Evolutionary conservation across 495 filamentous ascomycete genomes (phyloP), one percentile per base, ranked within the genome.

Genomic region (Neurospora sp.): DNA sequence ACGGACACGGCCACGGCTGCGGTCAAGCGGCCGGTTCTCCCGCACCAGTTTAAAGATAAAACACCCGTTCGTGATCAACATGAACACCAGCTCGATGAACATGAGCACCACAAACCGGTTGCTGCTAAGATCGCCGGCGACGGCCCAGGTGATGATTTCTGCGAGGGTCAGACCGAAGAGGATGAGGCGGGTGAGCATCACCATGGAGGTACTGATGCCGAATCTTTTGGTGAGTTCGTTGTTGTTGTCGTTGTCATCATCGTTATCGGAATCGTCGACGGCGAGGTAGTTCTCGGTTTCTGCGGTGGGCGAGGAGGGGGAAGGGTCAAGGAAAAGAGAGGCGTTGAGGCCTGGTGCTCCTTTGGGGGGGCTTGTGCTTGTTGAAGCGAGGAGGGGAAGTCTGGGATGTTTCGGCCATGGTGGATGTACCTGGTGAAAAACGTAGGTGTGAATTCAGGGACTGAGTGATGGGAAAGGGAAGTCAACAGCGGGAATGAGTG

Each of bases 1-100:
- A 35, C 35, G 35, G 5, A 4, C 22, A 61, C 53, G 10, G 27
- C 14, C 53, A 35, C 22, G 20, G 9, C 3, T 12, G 22, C 35
- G 35, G 5, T 35, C 35, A 35, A 35, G 35, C 35, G 27, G 12
- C 27, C 53, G 45, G 20, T 35, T 61, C 72, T 20, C 9, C 20
- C 35, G 31, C 20, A 40, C 40, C 14, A 18, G 27, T 18, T 27
- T 40, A 0, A 45, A 27, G 5, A 75, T 22, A 9, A 44, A 45
- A 59, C 10, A 31, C 9, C 44, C 12, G 65, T 75, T 73, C 42
- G 72, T 75, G 20, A 73, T 18, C 10, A 75, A 5, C 48, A 74
- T 37, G 5, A 72, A 10, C 1, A 72, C 70, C 18, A 77, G 48
- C 71, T 69, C 72, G 14, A 73, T 16, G 48, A 42, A 59, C 4